These are phyloP conservation scores for Epichloe festucae DNA, from an alignment of 2,329 filamentous ascomycete genomes.

Conservation along the genomic window DNA sequence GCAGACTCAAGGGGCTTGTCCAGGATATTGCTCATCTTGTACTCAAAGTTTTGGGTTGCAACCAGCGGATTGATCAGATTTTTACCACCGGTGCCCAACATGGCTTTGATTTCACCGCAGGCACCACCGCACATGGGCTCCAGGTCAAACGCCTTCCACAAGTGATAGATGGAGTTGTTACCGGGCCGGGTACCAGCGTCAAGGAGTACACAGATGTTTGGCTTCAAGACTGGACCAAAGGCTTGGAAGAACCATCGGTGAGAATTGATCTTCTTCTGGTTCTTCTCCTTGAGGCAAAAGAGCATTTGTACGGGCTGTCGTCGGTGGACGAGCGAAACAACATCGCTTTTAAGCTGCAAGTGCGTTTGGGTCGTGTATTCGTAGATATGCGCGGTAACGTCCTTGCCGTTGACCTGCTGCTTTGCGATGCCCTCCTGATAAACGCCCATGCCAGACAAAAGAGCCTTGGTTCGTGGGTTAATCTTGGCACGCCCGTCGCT, in stretches of 20 bases:
- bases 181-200: conserved; percentile 94
- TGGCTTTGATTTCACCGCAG: conserved; percentile 97
- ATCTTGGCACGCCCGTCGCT: conserved; percentile 96
- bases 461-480: conserved; percentile 77
- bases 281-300: conserved; percentile 98
- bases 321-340: conserved; percentile 73
- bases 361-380: conserved; percentile 85
- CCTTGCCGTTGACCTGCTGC: conserved; percentile 91
- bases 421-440: conserved; percentile 98
- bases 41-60: conserved; percentile 96
- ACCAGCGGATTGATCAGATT: conserved; percentile 88
- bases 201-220: conserved; percentile 91
- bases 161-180: conserved; percentile 86
- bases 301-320: conserved; percentile 90
- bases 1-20: conserved; percentile 96
- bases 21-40: conserved; percentile 99
- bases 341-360: conserved; percentile 76
- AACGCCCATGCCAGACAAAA: conserved; percentile 85
- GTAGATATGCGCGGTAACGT: conserved; percentile 95
- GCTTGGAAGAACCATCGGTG: conserved; percentile 99
- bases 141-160: conserved; percentile 97
- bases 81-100: conserved; percentile 74
- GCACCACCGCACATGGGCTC: conserved; percentile 96
- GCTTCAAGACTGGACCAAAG: conserved; percentile 81
- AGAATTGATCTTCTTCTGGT: conserved; percentile 99